Percentiles rank a stretch among this genome's conserved stretches.
phyloP scores from a whole-genome alignment of 495 filamentous ascomycete species.

The Cudoniella acicularis region DNA sequence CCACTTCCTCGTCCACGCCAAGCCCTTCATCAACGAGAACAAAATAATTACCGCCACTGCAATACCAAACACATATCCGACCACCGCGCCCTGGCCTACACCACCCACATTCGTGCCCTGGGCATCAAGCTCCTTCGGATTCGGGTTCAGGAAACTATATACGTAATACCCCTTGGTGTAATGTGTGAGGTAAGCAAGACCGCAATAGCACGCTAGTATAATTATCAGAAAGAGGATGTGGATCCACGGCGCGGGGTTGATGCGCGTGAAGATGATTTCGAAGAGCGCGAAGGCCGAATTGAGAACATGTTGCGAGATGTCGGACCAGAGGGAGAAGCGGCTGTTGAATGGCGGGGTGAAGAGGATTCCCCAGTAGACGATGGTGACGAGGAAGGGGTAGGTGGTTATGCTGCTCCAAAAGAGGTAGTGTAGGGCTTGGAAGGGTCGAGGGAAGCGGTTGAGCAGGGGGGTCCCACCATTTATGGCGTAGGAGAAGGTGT shows the following conservation, averaged over 20 bases:
- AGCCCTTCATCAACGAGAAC: constrained; percentile 50
- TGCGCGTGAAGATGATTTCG: constrained; percentile 65
- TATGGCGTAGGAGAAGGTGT: constrained; percentile 63
- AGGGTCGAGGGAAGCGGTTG: constrained; percentile 52
- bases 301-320: constrained; percentile 70
- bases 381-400: constrained; percentile 66
- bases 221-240: constrained; percentile 56
- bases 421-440: constrained; percentile 62
- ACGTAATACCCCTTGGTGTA: constrained; percentile 68
- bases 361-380: constrained; percentile 59
- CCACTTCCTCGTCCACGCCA: constrained; percentile 45
- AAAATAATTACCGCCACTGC: constrained; percentile 58
- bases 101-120: constrained; percentile 13
- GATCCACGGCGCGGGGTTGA: constrained; percentile 52
- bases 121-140: constrained; percentile 37
- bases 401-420: constrained; percentile 64
- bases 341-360: constrained; percentile 52
- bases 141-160: constrained; percentile 68
- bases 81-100: constrained; percentile 38
- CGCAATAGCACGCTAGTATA: constrained; percentile 66
- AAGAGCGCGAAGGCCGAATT: constrained; percentile 69
- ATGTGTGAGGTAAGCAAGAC: constrained; percentile 68
- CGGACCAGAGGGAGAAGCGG: constrained; percentile 58
- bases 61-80: constrained; percentile 61
- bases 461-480: constrained; percentile 53